Conservation (phyloP, 305 asterid genomes). For the Fraxinus albicans region DNA sequence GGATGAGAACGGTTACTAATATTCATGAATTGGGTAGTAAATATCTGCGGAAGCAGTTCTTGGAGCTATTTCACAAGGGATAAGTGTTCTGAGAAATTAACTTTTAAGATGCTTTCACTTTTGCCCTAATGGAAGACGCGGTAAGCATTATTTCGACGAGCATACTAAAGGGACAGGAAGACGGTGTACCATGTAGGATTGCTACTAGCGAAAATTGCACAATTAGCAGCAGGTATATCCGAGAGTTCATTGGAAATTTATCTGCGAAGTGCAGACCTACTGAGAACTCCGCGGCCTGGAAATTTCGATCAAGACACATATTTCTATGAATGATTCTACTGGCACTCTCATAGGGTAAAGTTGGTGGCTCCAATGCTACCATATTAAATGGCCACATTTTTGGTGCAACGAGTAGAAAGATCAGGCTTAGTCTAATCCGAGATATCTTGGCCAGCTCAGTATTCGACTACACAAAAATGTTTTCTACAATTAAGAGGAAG, state of each 20-base stretch:
- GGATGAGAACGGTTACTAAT: neutral
- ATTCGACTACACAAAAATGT: neutral
- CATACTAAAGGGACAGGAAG: neutral
- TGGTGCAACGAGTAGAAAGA: neutral
- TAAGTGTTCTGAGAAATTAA: neutral
- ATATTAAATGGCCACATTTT: neutral
- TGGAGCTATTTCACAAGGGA: neutral
- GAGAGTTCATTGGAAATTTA: neutral
- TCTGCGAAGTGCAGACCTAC: neutral
- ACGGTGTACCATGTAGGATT: neutral
- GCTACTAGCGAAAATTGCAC: neutral
- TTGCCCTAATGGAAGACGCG: neutral
- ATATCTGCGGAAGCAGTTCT: neutral
- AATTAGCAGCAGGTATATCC: neutral
- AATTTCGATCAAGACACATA: neutral
- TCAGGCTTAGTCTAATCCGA: neutral
- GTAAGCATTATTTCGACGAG: neutral
- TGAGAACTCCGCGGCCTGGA: neutral
- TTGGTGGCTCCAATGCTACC: neutral
- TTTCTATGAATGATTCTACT: neutral
- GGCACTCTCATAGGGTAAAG: neutral
- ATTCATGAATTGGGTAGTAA: neutral
- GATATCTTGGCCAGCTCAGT: neutral
- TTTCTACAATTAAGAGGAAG: neutral
- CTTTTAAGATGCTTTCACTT: neutral